Percentiles rank a stretch among this genome's conserved stretches.
Evolutionary conservation across 441 rosid genomes (phyloP).

Genomic region (Eutrema salsugineum): DNA sequence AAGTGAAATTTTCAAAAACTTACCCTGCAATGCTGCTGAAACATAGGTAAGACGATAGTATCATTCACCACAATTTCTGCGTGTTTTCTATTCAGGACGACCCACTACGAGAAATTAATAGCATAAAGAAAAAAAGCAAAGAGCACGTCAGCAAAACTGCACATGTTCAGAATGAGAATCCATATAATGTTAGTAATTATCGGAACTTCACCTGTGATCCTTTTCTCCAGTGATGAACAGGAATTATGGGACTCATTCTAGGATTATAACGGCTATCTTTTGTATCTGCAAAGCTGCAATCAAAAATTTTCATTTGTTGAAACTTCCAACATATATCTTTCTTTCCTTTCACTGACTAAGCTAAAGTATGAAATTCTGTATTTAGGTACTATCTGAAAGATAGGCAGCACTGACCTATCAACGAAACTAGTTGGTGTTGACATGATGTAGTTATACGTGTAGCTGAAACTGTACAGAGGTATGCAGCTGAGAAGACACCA

Average conservation of each 20-base stretch:
- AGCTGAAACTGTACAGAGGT: slow-evolving; percentile 94
- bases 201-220: slow-evolving; percentile 81
- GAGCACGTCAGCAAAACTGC: not conserved
- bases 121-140: slow-evolving; percentile 17
- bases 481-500: slow-evolving; percentile 83
- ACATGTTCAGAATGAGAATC: not conserved
- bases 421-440: slow-evolving; percentile 88
- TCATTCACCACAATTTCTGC: slow-evolving; percentile 87
- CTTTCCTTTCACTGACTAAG: not conserved
- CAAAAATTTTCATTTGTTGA: not conserved
- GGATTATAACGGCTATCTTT: slow-evolving; percentile 99
- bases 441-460: slow-evolving; percentile 86
- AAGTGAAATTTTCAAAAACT: slow-evolving; percentile 28
- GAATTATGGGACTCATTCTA: slow-evolving; percentile 72
- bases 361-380: not conserved
- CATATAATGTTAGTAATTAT: not conserved
- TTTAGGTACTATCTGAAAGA: not conserved
- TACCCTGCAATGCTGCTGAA: slow-evolving; percentile 91
- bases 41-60: slow-evolving; percentile 71
- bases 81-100: slow-evolving; percentile 78
- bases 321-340: not conserved
- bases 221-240: slow-evolving; percentile 93
- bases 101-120: slow-evolving; percentile 66
- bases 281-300: slow-evolving; percentile 88
- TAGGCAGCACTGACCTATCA: slow-evolving; percentile 71